Evolutionary conservation across 2,329 filamentous ascomycete species (phyloP).

Genomic region (Fusarium acutatum): DNA sequence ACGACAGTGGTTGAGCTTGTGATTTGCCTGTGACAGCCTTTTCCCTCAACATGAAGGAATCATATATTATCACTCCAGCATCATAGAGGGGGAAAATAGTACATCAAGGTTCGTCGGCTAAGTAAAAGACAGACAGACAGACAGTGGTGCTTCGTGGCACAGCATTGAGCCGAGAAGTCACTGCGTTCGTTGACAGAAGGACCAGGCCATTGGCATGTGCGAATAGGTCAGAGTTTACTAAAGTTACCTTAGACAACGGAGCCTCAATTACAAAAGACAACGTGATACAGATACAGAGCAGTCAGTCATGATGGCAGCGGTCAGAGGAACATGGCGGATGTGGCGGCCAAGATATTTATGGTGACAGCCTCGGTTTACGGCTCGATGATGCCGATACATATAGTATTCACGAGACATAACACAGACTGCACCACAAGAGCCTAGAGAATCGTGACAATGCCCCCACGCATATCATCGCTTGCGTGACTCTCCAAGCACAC

Average conservation of each 20-base stretch:
- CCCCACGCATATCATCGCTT: conserved; percentile 24
- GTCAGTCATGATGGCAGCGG: background rate
- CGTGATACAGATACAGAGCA: background rate
- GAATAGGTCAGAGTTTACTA: background rate
- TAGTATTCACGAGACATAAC: background rate
- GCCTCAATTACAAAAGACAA: conserved; percentile 22
- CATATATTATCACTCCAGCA: background rate
- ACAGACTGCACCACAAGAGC: background rate
- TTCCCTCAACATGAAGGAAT: background rate
- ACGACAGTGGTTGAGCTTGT: conserved; percentile 13
- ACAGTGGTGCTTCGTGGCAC: conserved; percentile 22
- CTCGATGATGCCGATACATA: conserved; percentile 15
- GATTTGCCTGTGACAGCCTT: conserved; percentile 16
- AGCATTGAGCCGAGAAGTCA: conserved; percentile 18
- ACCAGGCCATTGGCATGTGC: conserved; percentile 20
- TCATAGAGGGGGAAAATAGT: background rate
- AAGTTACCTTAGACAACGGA: conserved; percentile 7
- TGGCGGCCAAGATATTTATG: conserved; percentile 3
- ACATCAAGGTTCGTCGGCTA: conserved; percentile 10
- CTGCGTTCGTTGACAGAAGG: background rate
- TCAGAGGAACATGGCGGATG: conserved; percentile 2
- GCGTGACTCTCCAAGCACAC: conserved; percentile 24
- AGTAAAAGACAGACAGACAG: background rate
- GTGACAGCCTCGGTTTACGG: conserved; percentile 17
- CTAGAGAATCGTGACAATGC: background rate